Evolutionary conservation across 345 rosid species (phyloP).

Genomic region (Ricinus communis): DNA sequence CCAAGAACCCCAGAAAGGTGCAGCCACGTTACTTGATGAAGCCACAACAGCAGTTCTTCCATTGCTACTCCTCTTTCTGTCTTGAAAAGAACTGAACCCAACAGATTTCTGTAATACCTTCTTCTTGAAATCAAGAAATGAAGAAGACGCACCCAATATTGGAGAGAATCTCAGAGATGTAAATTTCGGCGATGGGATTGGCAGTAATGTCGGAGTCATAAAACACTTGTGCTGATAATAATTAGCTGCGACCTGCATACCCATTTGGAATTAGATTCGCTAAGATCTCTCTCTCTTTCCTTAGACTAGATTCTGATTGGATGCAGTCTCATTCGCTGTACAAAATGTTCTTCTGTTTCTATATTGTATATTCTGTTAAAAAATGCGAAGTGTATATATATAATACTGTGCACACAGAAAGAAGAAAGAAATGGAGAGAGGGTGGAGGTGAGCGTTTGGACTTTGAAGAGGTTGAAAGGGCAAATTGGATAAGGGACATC

Average conservation of each 20-base stretch:
- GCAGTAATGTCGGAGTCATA: not conserved
- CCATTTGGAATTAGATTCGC: too few species aligned
- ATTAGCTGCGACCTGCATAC: not conserved
- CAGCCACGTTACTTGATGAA: conserved; percentile 34
- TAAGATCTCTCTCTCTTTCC: too few species aligned
- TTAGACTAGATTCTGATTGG: too few species aligned
- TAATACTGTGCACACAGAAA: too few species aligned
- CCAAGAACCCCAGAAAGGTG: conserved; percentile 71
- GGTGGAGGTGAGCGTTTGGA: too few species aligned
- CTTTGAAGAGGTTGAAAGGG: too few species aligned
- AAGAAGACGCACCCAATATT: not conserved
- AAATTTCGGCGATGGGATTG: not conserved
- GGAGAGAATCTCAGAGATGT: not conserved
- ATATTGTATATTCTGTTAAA: too few species aligned
- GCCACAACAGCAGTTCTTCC: conserved; percentile 24
- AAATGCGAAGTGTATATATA: too few species aligned
- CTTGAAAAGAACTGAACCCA: not conserved
- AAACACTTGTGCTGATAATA: not conserved
- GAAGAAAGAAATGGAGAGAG: too few species aligned
- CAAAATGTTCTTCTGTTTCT: too few species aligned
- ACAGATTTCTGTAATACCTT: not conserved
- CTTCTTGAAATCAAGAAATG: not conserved
- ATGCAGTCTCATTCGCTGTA: too few species aligned
- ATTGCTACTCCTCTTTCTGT: not conserved
- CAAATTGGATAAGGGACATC: too few species aligned